A percentile compares a stretch with the other conserved stretches of the same genome.
Evolutionary conservation across 768 basidiomycete species (phyloP).

Genomic region (Pilatotrama ljubarskyi): DNA sequence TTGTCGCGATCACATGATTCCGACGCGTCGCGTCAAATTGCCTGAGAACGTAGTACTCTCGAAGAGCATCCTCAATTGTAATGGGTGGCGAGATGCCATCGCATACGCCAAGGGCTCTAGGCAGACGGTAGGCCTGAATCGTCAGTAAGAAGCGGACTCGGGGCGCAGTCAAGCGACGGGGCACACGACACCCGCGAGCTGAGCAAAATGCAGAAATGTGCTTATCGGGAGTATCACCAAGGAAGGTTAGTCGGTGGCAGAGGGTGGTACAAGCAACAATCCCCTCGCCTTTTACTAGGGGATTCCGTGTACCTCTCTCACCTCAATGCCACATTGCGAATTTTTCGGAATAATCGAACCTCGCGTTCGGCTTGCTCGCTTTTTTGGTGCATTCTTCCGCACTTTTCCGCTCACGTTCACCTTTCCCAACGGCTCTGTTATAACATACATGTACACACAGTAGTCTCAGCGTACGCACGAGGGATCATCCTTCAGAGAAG

Average conservation of each 20-base stretch:
- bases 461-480: too few species aligned
- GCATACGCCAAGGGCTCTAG: too few species aligned
- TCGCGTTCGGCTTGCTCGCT: slow-evolving; percentile 7
- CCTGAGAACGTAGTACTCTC: background rate
- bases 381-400: too few species aligned
- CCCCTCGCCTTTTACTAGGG: slow-evolving; percentile 31
- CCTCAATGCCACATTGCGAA: slow-evolving; percentile 17
- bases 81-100: too few species aligned
- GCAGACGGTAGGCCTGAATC: too few species aligned
- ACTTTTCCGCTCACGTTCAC: too few species aligned
- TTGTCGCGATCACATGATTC: slow-evolving; percentile 13
- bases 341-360: slow-evolving; percentile 6
- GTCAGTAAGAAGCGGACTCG: too few species aligned
- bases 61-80: too few species aligned
- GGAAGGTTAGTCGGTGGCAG: background rate
- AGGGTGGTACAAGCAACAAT: slow-evolving; percentile 22
- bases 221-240: background rate
- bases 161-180: too few species aligned
- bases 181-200: background rate
- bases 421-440: too few species aligned
- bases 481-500: too few species aligned
- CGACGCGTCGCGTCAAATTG: slow-evolving; percentile 11
- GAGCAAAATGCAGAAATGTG: slow-evolving; percentile 12
- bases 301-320: slow-evolving; percentile 25
- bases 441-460: too few species aligned